These are phyloP conservation scores for Cercophora sp. DNA, from an alignment of 495 filamentous ascomycete genomes.

Conservation along the genomic window DNA sequence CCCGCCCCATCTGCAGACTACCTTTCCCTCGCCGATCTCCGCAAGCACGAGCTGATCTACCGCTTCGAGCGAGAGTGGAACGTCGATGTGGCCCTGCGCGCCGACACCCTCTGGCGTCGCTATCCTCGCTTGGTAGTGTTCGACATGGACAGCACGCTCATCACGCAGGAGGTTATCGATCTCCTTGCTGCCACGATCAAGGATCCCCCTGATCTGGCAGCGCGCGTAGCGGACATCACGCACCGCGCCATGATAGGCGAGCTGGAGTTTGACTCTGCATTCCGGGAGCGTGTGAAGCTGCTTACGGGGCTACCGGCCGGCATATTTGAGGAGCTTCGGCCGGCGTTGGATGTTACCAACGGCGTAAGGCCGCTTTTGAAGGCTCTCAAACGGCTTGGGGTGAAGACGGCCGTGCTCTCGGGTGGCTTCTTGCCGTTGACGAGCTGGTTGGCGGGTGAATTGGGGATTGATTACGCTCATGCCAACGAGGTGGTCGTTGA, in stretches of 20 bases:
- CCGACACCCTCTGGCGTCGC: slow-evolving; percentile 65
- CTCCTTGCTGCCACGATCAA: slow-evolving; percentile 75
- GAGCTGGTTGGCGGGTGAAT: slow-evolving; percentile 70
- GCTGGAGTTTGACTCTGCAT: slow-evolving; percentile 81
- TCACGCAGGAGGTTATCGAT: slow-evolving; percentile 95
- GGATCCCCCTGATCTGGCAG: slow-evolving; percentile 56
- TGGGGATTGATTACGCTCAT: slow-evolving; percentile 80
- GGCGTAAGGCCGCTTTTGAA: slow-evolving; percentile 71
- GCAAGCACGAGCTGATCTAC: slow-evolving; percentile 76
- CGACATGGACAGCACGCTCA: slow-evolving; percentile 97
- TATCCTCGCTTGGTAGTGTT: slow-evolving; percentile 84
- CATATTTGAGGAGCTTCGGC: slow-evolving; percentile 76
- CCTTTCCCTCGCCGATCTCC: slow-evolving; percentile 62
- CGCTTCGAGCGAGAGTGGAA: slow-evolving; percentile 84
- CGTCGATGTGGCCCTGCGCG: slow-evolving; percentile 72
- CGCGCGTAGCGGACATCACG: slow-evolving; percentile 65
- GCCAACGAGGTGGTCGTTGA: slow-evolving; percentile 78
- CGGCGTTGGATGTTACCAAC: slow-evolving; percentile 70
- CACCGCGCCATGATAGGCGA: slow-evolving; percentile 93
- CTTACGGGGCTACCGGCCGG: slow-evolving; percentile 73
- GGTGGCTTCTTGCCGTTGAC: slow-evolving; percentile 90
- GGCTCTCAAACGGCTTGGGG: slow-evolving; percentile 69
- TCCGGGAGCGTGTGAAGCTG: slow-evolving; percentile 72
- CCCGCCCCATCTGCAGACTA: slow-evolving; percentile 64
- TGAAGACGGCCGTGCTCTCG: slow-evolving; percentile 82